Percentiles rank a stretch among this genome's conserved stretches.
Conservation (phyloP, 495 filamentous ascomycete genomes). For the Penicillium salamii region DNA sequence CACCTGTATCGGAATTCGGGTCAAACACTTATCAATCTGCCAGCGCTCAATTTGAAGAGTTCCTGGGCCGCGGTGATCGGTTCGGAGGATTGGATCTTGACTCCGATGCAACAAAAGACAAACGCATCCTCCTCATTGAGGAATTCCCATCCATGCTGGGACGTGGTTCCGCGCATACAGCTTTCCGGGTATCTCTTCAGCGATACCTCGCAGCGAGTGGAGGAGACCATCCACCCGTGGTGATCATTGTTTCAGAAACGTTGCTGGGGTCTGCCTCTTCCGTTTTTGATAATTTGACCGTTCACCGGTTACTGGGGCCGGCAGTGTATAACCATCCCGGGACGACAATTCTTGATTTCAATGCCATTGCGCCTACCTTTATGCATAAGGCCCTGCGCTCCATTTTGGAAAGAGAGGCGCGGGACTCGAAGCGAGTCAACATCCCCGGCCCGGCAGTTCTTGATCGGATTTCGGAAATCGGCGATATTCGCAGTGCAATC, state of each 20-base stretch:
- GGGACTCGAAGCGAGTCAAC: slow-evolving; percentile 60
- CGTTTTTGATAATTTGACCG: slow-evolving; percentile 82
- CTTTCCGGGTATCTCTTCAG: slow-evolving; percentile 73
- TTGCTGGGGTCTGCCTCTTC: slow-evolving; percentile 71
- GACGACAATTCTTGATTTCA: slow-evolving; percentile 81
- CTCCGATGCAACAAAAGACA: not conserved
- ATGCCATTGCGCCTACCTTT: slow-evolving; percentile 83
- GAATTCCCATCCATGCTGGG: slow-evolving; percentile 88
- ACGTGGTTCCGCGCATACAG: slow-evolving; percentile 60
- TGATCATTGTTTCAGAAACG: slow-evolving; percentile 90
- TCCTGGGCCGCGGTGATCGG: slow-evolving; percentile 71
- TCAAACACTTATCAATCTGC: slow-evolving; percentile 61
- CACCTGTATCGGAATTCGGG: slow-evolving; percentile 54
- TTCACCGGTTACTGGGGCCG: slow-evolving; percentile 80
- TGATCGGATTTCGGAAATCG: slow-evolving; percentile 71
- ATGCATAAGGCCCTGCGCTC: slow-evolving; percentile 78
- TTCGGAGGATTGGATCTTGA: slow-evolving; percentile 71
- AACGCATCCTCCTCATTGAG: slow-evolving; percentile 77
- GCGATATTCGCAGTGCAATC: slow-evolving; percentile 89
- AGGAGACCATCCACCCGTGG: slow-evolving; percentile 61
- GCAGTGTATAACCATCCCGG: slow-evolving; percentile 76
- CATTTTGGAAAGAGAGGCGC: slow-evolving; percentile 76
- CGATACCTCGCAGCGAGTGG: slow-evolving; percentile 53
- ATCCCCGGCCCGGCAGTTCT: slow-evolving; percentile 71
- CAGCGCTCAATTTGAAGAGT: slow-evolving; percentile 83